Evolutionary conservation across 2,329 filamentous ascomycete species (phyloP).

Genomic region (Trichoderma atroviride): DNA sequence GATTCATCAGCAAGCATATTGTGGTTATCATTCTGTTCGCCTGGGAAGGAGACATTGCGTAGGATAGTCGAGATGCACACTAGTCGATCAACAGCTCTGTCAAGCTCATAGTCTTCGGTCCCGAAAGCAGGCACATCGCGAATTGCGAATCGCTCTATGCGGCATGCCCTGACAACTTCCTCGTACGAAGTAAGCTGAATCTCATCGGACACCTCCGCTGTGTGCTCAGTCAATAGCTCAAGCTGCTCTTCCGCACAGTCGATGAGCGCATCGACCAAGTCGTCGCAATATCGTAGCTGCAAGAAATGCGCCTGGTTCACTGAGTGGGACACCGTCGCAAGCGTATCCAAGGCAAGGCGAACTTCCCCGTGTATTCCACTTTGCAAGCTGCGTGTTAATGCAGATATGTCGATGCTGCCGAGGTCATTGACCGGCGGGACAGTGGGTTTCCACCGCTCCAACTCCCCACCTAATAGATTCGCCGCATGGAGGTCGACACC

Average conservation of each 20-base stretch:
- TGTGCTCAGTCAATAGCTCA: slow-evolving; percentile 80
- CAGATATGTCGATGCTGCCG: slow-evolving; percentile 86
- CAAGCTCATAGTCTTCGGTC: slow-evolving; percentile 75
- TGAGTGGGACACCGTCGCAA: slow-evolving; percentile 68
- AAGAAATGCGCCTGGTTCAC: slow-evolving; percentile 66
- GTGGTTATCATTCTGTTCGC: slow-evolving; percentile 66
- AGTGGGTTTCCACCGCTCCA: slow-evolving; percentile 71
- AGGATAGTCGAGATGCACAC: slow-evolving; percentile 91
- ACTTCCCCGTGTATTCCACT: slow-evolving; percentile 88
- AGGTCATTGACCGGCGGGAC: slow-evolving; percentile 76
- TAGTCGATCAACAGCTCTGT: slow-evolving; percentile 82
- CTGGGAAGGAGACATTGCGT: slow-evolving; percentile 86
- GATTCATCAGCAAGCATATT: slow-evolving; percentile 70
- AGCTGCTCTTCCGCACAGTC: slow-evolving; percentile 91
- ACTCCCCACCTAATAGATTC: slow-evolving; percentile 64
- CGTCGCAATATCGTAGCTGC: slow-evolving; percentile 75
- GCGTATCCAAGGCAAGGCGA: slow-evolving; percentile 82
- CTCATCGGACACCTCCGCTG: slow-evolving; percentile 82
- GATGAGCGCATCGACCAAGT: slow-evolving; percentile 82
- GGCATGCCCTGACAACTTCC: slow-evolving; percentile 79
- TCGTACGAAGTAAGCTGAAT: slow-evolving; percentile 85
- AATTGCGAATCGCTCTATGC: slow-evolving; percentile 70
- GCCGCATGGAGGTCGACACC: slow-evolving; percentile 71
- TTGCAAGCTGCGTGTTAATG: slow-evolving; percentile 85
- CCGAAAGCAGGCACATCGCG: slow-evolving; percentile 75